Evolutionary conservation across 305 asterid genomes (phyloP), one percentile per base, ranked within the genome.

Genomic region (Fraxinus platypoda): DNA sequence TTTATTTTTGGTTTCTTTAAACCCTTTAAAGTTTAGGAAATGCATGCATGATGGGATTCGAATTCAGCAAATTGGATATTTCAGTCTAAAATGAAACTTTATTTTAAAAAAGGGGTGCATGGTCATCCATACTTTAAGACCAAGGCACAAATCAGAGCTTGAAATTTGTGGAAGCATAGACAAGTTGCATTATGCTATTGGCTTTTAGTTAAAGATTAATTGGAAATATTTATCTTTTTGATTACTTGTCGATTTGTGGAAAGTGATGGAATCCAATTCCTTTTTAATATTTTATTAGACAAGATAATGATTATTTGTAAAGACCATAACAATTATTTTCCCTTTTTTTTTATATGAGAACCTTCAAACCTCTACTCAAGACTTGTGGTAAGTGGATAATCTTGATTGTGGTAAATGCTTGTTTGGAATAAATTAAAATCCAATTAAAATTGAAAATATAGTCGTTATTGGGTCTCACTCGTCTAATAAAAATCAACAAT

Each of bases 131-230:
- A 43, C 54, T 77, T 57, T 59, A 52, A 25, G 71, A 26, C 33
- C 41, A 35, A 78, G 35, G 71, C 71, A 46, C 71, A 70, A 84
- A 84, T 28, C 54, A 49, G 11, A 62, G 3, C 5, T 28, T 8
- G 78, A 46, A 80, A 59, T 25, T 34, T 34, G 23, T 17, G 17
- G 68, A 49, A 43, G 81, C 74, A 41, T 77, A n/a, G 37, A 9
- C 80, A 84, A 77, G 31, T 81, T 84, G 87, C 77, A 31, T 11
- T 73, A 64, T 52, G 78, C 66, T 74, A 78, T n/a, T 31, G 80
- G 82, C 46, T 21, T 41, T 15, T 72, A 59, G 66, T 57, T 77
- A 23, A 57, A 79, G 49, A 21, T 64, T 41, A 30, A 57, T 38
- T 23, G 23, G 26, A 37, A 62, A 79, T 62, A 62, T 62, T 35